phyloP scores from a whole-genome alignment of 371 early-diverging fungal species.

The Mucor racemosus region DNA sequence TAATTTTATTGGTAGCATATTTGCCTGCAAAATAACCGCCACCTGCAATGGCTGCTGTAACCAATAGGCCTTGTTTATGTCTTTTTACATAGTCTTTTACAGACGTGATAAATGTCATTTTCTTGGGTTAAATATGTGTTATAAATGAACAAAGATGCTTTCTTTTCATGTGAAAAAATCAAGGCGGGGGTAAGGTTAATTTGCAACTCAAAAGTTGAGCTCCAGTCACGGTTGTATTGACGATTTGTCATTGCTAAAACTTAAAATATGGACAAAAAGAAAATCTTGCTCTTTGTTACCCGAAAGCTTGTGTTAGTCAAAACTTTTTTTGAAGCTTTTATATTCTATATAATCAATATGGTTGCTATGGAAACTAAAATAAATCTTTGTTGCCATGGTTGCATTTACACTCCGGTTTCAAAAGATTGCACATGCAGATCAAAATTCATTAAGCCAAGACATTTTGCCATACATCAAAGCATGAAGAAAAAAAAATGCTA shows the following conservation, averaged over 20 bases:
- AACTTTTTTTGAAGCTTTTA: background rate
- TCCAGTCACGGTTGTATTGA: constrained; percentile 10
- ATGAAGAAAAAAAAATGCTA: background rate
- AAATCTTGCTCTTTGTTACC: no score
- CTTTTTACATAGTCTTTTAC: constrained; percentile 50
- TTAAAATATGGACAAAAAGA: background rate
- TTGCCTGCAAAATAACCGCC: constrained; percentile 76
- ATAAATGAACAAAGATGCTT: background rate
- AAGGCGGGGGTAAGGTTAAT: background rate
- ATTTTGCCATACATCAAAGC: constrained; percentile 1
- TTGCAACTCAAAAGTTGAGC: constrained; percentile 3
- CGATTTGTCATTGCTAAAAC: constrained; percentile 11
- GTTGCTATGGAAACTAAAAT: background rate
- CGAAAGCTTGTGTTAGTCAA: no score
- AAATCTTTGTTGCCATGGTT: background rate
- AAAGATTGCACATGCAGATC: background rate
- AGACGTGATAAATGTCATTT: constrained; percentile 28
- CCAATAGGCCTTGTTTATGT: constrained; percentile 65
- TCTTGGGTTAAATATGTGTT: constrained; percentile 17
- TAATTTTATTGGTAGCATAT: constrained; percentile 73
- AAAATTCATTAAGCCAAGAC: background rate
- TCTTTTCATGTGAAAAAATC: constrained; percentile 10
- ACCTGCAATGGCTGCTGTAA: constrained; percentile 73
- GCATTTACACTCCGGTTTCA: background rate
- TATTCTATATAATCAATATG: background rate